These are phyloP conservation scores for Torulaspora maleeae DNA, from an alignment of 805 yeast species.

Conservation along the genomic window DNA sequence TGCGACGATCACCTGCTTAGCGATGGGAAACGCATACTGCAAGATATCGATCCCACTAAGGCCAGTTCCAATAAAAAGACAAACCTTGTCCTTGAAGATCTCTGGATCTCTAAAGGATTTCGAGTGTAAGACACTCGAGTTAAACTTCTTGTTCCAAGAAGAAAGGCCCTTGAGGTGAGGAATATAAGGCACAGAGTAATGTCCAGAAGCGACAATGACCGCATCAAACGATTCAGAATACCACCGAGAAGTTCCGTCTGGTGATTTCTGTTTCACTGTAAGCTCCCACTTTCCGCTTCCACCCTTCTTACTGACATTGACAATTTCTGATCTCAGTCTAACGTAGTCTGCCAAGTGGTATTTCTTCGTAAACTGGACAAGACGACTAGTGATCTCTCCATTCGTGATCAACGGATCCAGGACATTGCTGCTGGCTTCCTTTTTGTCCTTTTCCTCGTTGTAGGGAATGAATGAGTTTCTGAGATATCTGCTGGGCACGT, in stretches of 20 bases:
- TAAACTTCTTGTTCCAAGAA: slow-evolving; percentile 16
- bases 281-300: slow-evolving; percentile 13
- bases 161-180: slow-evolving; percentile 27
- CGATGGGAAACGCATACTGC: slow-evolving; percentile 38
- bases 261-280: slow-evolving; percentile 9
- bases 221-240: slow-evolving; percentile 39
- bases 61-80: slow-evolving; percentile 41
- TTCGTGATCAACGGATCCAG: slow-evolving; percentile 17
- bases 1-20: slow-evolving; percentile 51
- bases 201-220: slow-evolving; percentile 40
- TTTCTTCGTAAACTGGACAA: slow-evolving; percentile 12
- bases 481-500: slow-evolving; percentile 19
- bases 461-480: slow-evolving; percentile 21
- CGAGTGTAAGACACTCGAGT: slow-evolving; percentile 42
- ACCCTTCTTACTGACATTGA: slow-evolving; percentile 14
- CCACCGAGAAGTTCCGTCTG: slow-evolving; percentile 34
- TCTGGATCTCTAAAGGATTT: slow-evolving; percentile 21
- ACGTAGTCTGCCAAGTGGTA: slow-evolving; percentile 7
- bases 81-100: slow-evolving; percentile 27
- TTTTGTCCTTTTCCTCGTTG: neutral
- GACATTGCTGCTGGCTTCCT: neutral
- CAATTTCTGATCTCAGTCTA: slow-evolving; percentile 19
- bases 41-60: slow-evolving; percentile 40
- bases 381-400: slow-evolving; percentile 10
- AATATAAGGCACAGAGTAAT: slow-evolving; percentile 40